Evolutionary conservation across 2,329 filamentous ascomycete genomes (phyloP), one percentile per base, ranked within the genome.

Genomic region (Fusarium gaditjirri): DNA sequence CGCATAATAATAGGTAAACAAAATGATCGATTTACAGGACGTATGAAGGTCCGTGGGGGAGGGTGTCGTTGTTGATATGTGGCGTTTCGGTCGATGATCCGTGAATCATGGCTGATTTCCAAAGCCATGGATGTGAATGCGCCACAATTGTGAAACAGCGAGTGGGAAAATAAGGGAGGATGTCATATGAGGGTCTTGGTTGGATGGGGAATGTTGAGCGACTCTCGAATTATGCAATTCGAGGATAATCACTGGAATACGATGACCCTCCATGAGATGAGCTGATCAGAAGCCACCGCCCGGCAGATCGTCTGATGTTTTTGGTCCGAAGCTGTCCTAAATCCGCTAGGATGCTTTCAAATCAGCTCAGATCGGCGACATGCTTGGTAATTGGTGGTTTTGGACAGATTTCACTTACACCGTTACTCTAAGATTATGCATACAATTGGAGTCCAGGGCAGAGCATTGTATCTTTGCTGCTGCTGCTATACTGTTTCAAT

Each of bases 341-440:
- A 53, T 57, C 49, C 52, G 55, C 33, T 56, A 60, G 59, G 21
- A 44, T 64, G 63, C 67, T 72, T 65, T 47, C 42, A 72, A 72
- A 72, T 72, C 69, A 72, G 46, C 57, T 52, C 56, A 50, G 59
- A 43, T 60, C 33, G 23, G 23, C 33, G 65, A 41, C 56, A 53
- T 71, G 69, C 62, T 68, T 69, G 42, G 54, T 58, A 54, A 54
- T 52, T 65, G 61, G 61, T 54, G 35, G 58, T 65, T 72, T 39
- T 72, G 70, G 69, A 72, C 70, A 72, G 50, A 65, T 72, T 65
- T 60, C 69, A 72, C 54, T 59, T 65, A 49, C n/a, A 54, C 61
- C 36, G 31, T 56, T 42, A 39, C 27, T 41, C 46, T 59, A 27
- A 23, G 44, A 25, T 53, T 27, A 56, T 47, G 41, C 53, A 44